Base-by-base conservation (phyloP, 2,329 filamentous ascomycete species). In the Rhynchosporium secalis region DNA sequence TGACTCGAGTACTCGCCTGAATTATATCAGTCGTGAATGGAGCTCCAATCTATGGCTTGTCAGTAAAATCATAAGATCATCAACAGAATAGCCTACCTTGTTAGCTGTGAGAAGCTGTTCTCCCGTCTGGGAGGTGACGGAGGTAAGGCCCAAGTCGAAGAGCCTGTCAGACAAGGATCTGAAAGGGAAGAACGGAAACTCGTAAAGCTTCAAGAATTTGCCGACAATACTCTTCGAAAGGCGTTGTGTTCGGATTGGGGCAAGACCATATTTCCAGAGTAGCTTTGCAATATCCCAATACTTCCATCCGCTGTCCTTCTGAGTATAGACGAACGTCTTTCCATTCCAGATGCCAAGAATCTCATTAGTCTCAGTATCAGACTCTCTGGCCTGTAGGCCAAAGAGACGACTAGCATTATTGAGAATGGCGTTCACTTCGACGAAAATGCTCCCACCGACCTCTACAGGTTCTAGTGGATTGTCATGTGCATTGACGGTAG, bases 371-470 rank as follows among this genome's bases (percentile, higher is more conserved):
- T 66, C 66, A 12, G 78, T 75, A 13, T 81, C 82, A 20, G 80
- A 78, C 40, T 81, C 77, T 7, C 77, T 74, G 38, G 77, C 75
- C 20, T 79, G 78, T 3, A 99, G 84, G n/a, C 85, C 85, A 72
- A 96, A 92, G 13, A 84, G 81, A 38, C 83, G 77, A 7, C 85
- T 86, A 0, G 92, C 89, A 60, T 90, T 87, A 70, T 87, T 85
- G 45, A 99, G 82, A 70, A 96, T 96, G 45, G 86, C 80, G 72
- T 98, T 99, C 48, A 89, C 84, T 55, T 88, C 75, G 49, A 98
- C 91, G 73, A 98, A 99, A 70, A 98, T 96, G 65, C 89, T 94
- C 10, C 90, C 95, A 15, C 95, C 95, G 0, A 98, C 80, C 75
- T 99, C 95, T 41, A 96, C 83, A 1, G 89, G 89, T 45, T 87